Conservation (phyloP, 345 rosid species). For the Firmiana major region DNA sequence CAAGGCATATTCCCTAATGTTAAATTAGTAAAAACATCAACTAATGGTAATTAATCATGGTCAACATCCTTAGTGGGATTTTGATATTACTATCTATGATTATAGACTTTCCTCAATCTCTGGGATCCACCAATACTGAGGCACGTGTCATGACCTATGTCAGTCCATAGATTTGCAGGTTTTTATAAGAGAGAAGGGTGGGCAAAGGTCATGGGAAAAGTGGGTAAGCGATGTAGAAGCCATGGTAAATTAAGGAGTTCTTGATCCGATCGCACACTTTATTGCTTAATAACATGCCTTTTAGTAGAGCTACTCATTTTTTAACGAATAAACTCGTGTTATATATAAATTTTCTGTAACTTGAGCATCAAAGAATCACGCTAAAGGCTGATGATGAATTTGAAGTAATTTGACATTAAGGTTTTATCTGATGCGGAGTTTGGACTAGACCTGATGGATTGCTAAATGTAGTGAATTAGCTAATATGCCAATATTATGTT, state of each 20-base stretch:
- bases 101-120: too few relatives aligned
- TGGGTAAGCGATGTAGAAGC: too few relatives aligned
- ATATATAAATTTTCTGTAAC: background rate
- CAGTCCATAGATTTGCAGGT: too few relatives aligned
- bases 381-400: background rate
- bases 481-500: background rate
- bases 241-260: background rate
- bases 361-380: background rate
- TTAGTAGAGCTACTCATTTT: background rate
- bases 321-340: background rate
- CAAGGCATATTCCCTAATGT: too few relatives aligned
- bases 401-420: background rate
- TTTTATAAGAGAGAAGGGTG: too few relatives aligned
- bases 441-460: background rate
- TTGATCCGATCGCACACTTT: background rate
- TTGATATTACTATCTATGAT: too few relatives aligned
- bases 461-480: background rate
- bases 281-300: background rate
- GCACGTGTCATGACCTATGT: too few relatives aligned
- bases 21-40: too few relatives aligned
- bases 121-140: too few relatives aligned
- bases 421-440: background rate
- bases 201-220: too few relatives aligned
- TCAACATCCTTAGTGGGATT: too few relatives aligned
- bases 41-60: too few relatives aligned